Percentiles rank a stretch among this genome's conserved stretches.
Evolutionary conservation across 2,329 filamentous ascomycete genomes (phyloP).

Genomic region (Pseudophaeomoniella oleicola): DNA sequence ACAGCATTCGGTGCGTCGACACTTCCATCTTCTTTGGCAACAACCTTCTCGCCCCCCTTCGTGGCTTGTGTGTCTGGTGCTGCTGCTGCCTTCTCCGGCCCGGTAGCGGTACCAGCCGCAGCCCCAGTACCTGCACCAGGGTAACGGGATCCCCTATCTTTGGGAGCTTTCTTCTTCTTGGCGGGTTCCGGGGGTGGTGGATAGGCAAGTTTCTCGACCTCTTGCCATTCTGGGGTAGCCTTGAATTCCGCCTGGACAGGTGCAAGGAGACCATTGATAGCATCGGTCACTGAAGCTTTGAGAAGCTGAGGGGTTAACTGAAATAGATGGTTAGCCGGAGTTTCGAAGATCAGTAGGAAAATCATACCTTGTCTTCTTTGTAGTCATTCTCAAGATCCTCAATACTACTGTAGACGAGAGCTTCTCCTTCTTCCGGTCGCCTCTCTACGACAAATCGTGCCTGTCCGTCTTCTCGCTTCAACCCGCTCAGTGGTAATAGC

Average conservation of each 20-base stretch:
- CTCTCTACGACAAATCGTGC: constrained; percentile 52
- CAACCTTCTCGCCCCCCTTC: not conserved
- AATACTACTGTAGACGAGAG: constrained; percentile 66
- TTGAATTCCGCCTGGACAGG: constrained; percentile 66
- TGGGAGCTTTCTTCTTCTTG: constrained; percentile 60
- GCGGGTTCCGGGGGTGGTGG: constrained; percentile 51
- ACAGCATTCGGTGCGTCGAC: not conserved
- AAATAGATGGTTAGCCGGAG: constrained; percentile 4
- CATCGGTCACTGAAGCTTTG: constrained; percentile 68
- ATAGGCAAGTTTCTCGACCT: constrained; percentile 64
- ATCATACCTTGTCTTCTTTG: constrained; percentile 53
- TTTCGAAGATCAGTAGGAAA: not conserved
- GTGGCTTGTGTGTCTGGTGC: not conserved
- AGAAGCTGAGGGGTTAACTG: constrained; percentile 72
- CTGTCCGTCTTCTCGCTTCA: constrained; percentile 34
- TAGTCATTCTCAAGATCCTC: constrained; percentile 68
- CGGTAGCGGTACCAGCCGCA: not conserved
- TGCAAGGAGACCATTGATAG: constrained; percentile 56
- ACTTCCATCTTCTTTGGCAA: not conserved
- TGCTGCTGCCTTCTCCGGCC: not conserved
- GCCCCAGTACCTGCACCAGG: constrained; percentile 27
- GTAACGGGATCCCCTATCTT: constrained; percentile 57
- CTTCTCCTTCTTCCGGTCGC: constrained; percentile 49
- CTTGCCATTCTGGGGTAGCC: constrained; percentile 64
- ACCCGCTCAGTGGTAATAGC: constrained; percentile 59